These are phyloP conservation scores for Pseudonectria foliicola DNA, from an alignment of 2,329 filamentous ascomycete species.

Conservation along the genomic window DNA sequence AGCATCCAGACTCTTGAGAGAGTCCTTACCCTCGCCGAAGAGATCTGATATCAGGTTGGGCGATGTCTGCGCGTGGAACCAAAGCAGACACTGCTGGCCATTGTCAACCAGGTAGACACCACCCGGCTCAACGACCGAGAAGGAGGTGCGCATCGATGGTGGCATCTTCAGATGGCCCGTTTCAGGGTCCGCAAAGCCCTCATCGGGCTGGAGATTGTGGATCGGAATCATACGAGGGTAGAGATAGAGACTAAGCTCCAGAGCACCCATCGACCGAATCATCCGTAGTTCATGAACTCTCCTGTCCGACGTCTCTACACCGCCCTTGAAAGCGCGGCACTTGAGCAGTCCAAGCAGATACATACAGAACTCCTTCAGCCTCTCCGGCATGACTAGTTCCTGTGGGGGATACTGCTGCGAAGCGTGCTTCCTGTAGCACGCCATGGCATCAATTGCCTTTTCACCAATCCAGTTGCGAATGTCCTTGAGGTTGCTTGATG, in stretches of 20 bases:
- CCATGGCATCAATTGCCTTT: conserved; percentile 86
- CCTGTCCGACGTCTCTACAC: conserved; percentile 83
- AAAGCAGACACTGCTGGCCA: conserved; percentile 83
- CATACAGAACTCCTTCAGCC: conserved; percentile 94
- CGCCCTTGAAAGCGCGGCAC: conserved; percentile 86
- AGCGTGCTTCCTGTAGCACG: conserved; percentile 88
- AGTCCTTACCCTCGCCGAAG: conserved; percentile 67
- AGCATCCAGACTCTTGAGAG: conserved; percentile 70
- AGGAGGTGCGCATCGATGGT: conserved; percentile 71
- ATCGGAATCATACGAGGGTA: conserved; percentile 91
- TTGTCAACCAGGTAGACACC: conserved; percentile 95
- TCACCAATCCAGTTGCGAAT: conserved; percentile 78
- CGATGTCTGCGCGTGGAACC: conserved; percentile 88
- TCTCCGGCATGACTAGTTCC: conserved; percentile 90
- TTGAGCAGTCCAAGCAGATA: conserved; percentile 88
- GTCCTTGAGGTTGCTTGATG: conserved; percentile 71
- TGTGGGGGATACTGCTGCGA: conserved; percentile 79
- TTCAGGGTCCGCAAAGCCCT: conserved; percentile 83
- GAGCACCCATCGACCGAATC: conserved; percentile 78
- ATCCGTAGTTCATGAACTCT: conserved; percentile 87
- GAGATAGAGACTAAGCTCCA: conserved; percentile 83
- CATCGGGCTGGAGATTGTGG: conserved; percentile 79
- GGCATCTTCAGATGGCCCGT: conserved; percentile 85
- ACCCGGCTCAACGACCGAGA: conserved; percentile 81
- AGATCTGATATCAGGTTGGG: conserved; percentile 86